Evolutionary conservation across 352 stramenopile genomes (phyloP), one percentile per base, ranked within the genome.

Genomic region (Globisporangium paroecandrum): DNA sequence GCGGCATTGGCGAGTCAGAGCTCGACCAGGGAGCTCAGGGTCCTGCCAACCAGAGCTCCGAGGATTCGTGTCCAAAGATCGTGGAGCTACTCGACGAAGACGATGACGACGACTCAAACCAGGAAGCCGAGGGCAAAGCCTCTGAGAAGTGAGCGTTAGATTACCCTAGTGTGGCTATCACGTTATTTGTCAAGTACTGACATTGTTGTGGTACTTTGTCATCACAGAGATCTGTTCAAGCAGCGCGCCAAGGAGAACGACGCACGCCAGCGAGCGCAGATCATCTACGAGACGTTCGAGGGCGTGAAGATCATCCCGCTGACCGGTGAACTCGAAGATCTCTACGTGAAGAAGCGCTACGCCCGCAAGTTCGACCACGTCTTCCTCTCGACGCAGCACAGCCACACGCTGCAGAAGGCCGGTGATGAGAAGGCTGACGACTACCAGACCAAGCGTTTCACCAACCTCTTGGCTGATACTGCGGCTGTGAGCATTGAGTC

Each of bases 281-380:
- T 62, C 0, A 83, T 86, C 25, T 68, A 78, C 29, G 72, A 85
- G 61, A 78, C 83, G 2, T 81, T 94, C 24, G 72, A 88, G 1
- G 78, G 74, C 29, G 74, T 90, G 29, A 91, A 92, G 85, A 76
- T 95, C 58, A 84, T 93, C 27, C 81, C 82, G 4, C 61, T 95
- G 22, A 84, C 77, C 3, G 85, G 83, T 4, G 77, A 77, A 29
- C 47, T 92, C 6, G 76, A 91, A 9, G 77, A 88, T 51, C 56
- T 93, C 24, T 87, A 83, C 58, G 64, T 58, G 4, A 91, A 89
- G 65, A 87, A 89, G 58, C 77, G 83, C 22, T 95, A 95, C 62
- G 41, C 69, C 3, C 68, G 70, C 4, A 61, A 76, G 18, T 95
- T 95, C 57, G 76, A 93, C 64, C 74, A 89, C 53, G 82, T 79